A percentile compares a stretch with the other conserved stretches of the same genome.
phyloP scores from a whole-genome alignment of 176 grass and related monocot genomes.

The Ensete glaucum region DNA sequence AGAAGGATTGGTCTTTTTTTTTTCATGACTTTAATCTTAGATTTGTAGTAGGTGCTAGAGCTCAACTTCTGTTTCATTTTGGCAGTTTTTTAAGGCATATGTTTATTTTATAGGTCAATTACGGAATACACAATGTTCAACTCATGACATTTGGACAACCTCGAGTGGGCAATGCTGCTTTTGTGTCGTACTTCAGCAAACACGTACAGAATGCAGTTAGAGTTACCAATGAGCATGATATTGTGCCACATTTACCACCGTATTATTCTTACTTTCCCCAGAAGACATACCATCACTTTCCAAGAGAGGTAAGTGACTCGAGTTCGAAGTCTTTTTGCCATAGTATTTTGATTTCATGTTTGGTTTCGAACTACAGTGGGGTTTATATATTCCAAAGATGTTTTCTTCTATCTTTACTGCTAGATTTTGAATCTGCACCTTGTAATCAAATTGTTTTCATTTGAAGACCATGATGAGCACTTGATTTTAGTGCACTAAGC shows the following conservation, averaged over 20 bases:
- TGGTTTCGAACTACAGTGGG: too few relatives aligned
- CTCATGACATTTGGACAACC: slow-evolving; percentile 25
- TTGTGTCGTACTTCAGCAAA: slow-evolving; percentile 9
- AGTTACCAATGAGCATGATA: slow-evolving; percentile 15
- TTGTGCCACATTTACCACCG: slow-evolving; percentile 17
- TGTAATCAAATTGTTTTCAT: not conserved
- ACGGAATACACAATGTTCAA: slow-evolving; percentile 19
- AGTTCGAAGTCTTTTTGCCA: not conserved
- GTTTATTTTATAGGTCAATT: slow-evolving; percentile 7
- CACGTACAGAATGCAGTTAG: slow-evolving; percentile 14
- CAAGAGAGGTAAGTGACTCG: slow-evolving; percentile 15
- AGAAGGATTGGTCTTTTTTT: not conserved
- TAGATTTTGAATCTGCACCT: not conserved
- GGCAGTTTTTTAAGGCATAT: not conserved
- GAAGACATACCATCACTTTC: slow-evolving; percentile 23
- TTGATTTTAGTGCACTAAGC: not conserved
- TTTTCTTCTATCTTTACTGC: too few relatives aligned
- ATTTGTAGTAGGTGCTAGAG: not conserved
- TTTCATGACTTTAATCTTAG: not conserved
- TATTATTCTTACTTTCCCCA: slow-evolving; percentile 18
- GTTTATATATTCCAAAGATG: too few relatives aligned
- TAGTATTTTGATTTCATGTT: not conserved
- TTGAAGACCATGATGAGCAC: not conserved
- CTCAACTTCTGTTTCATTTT: not conserved
- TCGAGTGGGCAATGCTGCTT: slow-evolving; percentile 15